phyloP scores from a whole-genome alignment of 2,329 filamentous ascomycete species.

The Chalara sp. region DNA sequence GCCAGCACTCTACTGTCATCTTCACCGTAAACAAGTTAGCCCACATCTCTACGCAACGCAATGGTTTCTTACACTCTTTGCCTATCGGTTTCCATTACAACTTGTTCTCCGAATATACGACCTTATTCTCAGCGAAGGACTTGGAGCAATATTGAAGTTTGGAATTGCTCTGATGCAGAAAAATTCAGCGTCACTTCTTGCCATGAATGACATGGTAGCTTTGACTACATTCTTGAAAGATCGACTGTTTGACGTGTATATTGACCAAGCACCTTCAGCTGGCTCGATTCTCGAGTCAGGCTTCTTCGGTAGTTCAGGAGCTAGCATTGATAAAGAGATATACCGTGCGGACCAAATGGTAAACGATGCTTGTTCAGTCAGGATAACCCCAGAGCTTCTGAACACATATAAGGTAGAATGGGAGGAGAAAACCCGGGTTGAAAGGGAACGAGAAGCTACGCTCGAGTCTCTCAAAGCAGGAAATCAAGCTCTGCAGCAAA shows the following conservation, averaged over 20 bases:
- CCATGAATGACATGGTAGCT: constrained; percentile 84
- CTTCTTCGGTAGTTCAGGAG: constrained; percentile 90
- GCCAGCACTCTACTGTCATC: constrained; percentile 89
- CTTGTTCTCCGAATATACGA: constrained; percentile 96
- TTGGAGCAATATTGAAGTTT: constrained; percentile 90
- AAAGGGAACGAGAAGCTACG: constrained; percentile 78
- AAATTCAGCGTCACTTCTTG: constrained; percentile 71
- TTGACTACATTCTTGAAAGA: constrained; percentile 90
- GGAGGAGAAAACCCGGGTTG: constrained; percentile 80
- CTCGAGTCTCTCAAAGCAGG: constrained; percentile 64
- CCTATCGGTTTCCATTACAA: constrained; percentile 93
- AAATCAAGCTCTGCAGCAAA: constrained; percentile 61
- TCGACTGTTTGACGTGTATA: constrained; percentile 91
- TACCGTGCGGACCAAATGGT: constrained; percentile 93
- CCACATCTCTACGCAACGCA: constrained; percentile 95
- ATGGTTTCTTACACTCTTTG: constrained; percentile 98
- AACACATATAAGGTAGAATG: constrained; percentile 78
- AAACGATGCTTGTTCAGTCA: constrained; percentile 82
- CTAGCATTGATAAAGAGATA: constrained; percentile 87
- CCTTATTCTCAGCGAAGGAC: constrained; percentile 84
- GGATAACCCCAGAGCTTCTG: constrained; percentile 76
- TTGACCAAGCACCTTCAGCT: constrained; percentile 88
- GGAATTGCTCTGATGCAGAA: constrained; percentile 95
- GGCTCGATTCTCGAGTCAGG: constrained; percentile 90
- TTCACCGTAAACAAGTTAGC: constrained; percentile 79